Evolutionary conservation across 306 rosid genomes (phyloP).

Genomic region (Canavalia ensiformis): DNA sequence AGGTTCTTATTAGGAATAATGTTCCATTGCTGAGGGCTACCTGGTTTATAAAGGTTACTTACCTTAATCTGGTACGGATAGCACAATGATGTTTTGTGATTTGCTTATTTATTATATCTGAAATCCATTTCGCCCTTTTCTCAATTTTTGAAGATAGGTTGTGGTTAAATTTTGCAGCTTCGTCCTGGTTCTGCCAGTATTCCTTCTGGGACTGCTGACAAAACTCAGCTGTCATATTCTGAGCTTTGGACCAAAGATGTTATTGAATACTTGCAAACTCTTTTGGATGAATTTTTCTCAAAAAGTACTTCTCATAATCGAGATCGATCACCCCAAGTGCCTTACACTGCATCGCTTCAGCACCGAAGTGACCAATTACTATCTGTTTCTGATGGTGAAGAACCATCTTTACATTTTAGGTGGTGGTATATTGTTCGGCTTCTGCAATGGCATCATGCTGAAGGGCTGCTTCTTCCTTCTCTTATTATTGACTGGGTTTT

Average conservation of each 20-base stretch:
- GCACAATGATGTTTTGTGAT: conserved; percentile 7
- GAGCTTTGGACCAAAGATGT: conserved; percentile 94
- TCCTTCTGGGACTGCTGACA: conserved; percentile 75
- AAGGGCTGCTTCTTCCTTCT: conserved; percentile 87
- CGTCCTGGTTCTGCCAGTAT: conserved; percentile 68
- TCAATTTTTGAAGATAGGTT: conserved; percentile 47
- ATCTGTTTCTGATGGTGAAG: conserved; percentile 70
- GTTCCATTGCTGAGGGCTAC: conserved; percentile 94
- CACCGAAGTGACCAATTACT: conserved; percentile 61
- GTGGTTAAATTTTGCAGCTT: conserved; percentile 64
- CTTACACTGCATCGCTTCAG: conserved; percentile 67
- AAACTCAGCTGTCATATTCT: conserved; percentile 76
- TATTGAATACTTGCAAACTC: conserved; percentile 82
- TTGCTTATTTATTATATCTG: neutral
- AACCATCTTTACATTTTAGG: conserved; percentile 83
- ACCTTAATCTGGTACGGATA: conserved; percentile 83
- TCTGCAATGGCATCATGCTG: conserved; percentile 92
- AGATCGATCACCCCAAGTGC: conserved; percentile 72
- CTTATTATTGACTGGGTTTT: conserved; percentile 92
- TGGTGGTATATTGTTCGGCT: conserved; percentile 97
- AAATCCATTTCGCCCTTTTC: neutral
- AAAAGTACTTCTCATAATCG: conserved; percentile 67
- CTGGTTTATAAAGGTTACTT: conserved; percentile 90
- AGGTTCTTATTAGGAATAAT: conserved; percentile 86
- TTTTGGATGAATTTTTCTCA: conserved; percentile 79